A percentile compares a stretch with the other conserved stretches of the same genome.
phyloP scores from a whole-genome alignment of 2,329 filamentous ascomycete species.

The Fusarium tricinctum region DNA sequence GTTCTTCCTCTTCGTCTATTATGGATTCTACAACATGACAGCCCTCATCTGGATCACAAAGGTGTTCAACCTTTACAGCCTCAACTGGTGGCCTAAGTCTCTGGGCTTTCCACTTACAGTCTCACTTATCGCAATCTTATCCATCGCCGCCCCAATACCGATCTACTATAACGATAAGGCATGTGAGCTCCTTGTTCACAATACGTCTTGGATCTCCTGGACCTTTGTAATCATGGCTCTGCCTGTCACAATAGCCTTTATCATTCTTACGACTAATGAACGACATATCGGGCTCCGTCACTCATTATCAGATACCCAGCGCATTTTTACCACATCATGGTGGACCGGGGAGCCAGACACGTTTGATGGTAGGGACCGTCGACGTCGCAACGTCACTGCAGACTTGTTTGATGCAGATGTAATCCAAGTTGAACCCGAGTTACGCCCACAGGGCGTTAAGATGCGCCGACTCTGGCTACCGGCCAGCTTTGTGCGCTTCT shows the following conservation, averaged over 20 bases:
- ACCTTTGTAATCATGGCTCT: slow-evolving; percentile 79
- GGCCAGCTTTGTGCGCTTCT: slow-evolving; percentile 75
- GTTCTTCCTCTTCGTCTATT: slow-evolving; percentile 79
- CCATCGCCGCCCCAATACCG: slow-evolving; percentile 70
- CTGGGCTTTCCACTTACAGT: slow-evolving; percentile 76
- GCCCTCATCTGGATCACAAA: slow-evolving; percentile 80
- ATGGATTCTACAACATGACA: slow-evolving; percentile 76
- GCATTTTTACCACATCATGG: slow-evolving; percentile 76
- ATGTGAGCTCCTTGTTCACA: slow-evolving; percentile 70
- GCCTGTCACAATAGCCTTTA: slow-evolving; percentile 75
- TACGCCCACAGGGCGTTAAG: slow-evolving; percentile 54
- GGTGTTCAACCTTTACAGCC: slow-evolving; percentile 77
- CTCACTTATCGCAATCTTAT: slow-evolving; percentile 71
- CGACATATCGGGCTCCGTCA: slow-evolving; percentile 73
- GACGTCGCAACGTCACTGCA: slow-evolving; percentile 55
- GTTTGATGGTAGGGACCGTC: slow-evolving; percentile 60
- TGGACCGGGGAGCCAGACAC: slow-evolving; percentile 72
- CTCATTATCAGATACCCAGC: slow-evolving; percentile 74
- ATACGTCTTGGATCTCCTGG: slow-evolving; percentile 78
- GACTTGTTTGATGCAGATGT: slow-evolving; percentile 57
- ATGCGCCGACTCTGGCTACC: slow-evolving; percentile 71
- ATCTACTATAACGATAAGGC: slow-evolving; percentile 69
- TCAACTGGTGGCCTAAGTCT: slow-evolving; percentile 78
- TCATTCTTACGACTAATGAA: slow-evolving; percentile 74
- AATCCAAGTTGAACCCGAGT: slow-evolving; percentile 46